phyloP scores from a whole-genome alignment of 2,329 filamentous ascomycete genomes.

The Hypoxylon sp. region DNA sequence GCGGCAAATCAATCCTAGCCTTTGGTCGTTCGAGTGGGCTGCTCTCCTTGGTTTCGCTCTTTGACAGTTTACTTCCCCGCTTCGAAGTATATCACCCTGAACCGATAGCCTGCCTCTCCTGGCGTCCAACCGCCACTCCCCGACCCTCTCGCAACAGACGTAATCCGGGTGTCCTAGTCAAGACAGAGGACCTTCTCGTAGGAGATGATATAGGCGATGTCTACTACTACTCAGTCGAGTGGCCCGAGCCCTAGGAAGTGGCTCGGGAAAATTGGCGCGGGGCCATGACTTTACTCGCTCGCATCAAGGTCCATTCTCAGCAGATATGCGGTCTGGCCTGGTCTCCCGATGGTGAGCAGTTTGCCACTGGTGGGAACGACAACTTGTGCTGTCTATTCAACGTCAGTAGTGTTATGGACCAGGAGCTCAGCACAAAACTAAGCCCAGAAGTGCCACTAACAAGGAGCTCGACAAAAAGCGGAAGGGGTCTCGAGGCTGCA shows the following conservation, averaged over 20 bases:
- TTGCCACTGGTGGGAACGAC: conserved; percentile 94
- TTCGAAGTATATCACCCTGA: conserved; percentile 81
- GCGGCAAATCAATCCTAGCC: conserved; percentile 84
- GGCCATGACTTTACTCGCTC: conserved; percentile 81
- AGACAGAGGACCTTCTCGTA: conserved; percentile 87
- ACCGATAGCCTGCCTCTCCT: conserved; percentile 84
- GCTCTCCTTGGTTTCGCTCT: conserved; percentile 83
- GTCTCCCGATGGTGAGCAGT: conserved; percentile 81
- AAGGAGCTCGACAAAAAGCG: neutral
- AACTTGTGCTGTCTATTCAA: conserved; percentile 89
- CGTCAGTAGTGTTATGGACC: conserved; percentile 68
- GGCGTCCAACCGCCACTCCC: conserved; percentile 75
- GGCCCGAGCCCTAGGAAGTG: conserved; percentile 77
- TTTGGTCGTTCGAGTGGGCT: conserved; percentile 85
- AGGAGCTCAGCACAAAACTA: conserved; percentile 10
- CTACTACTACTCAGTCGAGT: conserved; percentile 92
- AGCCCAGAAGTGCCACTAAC: neutral
- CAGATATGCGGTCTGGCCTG: conserved; percentile 95
- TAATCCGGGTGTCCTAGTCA: conserved; percentile 65
- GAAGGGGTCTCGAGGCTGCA: neutral
- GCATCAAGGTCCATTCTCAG: conserved; percentile 84
- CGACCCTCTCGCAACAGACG: conserved; percentile 68
- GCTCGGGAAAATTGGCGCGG: conserved; percentile 79
- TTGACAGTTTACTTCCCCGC: conserved; percentile 75
- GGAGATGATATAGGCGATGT: conserved; percentile 87